Conservation (phyloP, 1,284 basidiomycete genomes). For the Leccinum pseudoinsigne region DNA sequence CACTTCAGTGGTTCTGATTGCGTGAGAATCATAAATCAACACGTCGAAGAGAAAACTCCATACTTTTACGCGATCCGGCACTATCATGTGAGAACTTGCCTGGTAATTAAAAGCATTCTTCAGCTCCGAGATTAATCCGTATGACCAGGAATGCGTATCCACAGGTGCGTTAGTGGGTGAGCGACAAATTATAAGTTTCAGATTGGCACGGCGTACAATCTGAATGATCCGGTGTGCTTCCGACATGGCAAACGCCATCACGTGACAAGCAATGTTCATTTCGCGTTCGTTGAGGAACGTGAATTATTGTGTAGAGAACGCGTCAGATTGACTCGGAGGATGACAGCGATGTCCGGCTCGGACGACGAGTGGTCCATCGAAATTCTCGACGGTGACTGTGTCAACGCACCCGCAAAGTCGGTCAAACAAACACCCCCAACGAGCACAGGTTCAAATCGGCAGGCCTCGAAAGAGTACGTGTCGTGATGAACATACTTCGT, state of each 20-base stretch:
- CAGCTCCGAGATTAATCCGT: not conserved
- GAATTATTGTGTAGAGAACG: not conserved
- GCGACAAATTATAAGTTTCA: no score
- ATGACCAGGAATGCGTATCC: not conserved
- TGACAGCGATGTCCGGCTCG: slow-evolving; percentile 13
- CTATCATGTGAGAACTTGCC: not conserved
- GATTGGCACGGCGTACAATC: no score
- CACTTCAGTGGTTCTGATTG: not conserved
- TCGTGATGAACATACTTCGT: slow-evolving; percentile 15
- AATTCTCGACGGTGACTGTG: slow-evolving; percentile 27
- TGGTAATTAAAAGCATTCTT: not conserved
- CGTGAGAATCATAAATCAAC: not conserved
- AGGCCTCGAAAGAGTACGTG: slow-evolving; percentile 19
- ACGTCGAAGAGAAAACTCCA: not conserved
- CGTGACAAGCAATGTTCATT: slow-evolving; percentile 10
- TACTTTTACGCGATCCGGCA: not conserved
- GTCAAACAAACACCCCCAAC: slow-evolving; percentile 27
- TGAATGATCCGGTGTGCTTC: no score
- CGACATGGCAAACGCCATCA: slow-evolving; percentile 10
- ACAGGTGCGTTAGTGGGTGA: not conserved
- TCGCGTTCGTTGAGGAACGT: slow-evolving; percentile 6
- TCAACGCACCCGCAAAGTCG: slow-evolving; percentile 13
- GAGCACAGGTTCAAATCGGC: not conserved
- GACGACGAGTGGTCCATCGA: slow-evolving; percentile 34
- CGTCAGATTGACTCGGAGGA: slow-evolving; percentile 17